A percentile compares a stretch with the other conserved stretches of the same genome.
Evolutionary conservation across 1,284 basidiomycete genomes (phyloP).

Genomic region (Irpex sp.): DNA sequence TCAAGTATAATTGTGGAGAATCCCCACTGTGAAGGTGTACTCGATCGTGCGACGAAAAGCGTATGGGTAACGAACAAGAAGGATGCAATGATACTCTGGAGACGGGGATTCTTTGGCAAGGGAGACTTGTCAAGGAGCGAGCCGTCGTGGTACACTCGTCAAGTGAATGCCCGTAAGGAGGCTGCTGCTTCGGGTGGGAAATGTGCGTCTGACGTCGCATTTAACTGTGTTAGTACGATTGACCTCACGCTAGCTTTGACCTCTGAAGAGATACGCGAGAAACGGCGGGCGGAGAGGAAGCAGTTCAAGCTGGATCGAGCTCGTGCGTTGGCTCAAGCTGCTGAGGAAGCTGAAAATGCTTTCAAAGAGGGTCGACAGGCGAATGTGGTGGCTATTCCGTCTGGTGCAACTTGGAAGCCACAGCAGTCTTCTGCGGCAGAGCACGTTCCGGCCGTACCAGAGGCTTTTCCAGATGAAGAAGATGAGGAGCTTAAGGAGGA

Average conservation of each 20-base stretch:
- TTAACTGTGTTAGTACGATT: neutral
- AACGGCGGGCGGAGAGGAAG: conserved; percentile 77
- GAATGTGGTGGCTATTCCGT: conserved; percentile 47
- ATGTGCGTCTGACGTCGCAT: conserved; percentile 33
- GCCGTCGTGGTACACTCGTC: conserved; percentile 84
- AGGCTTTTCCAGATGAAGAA: conserved; percentile 9
- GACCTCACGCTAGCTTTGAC: conserved; percentile 49
- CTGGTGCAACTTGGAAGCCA: conserved; percentile 73
- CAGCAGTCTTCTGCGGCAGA: conserved; percentile 10
- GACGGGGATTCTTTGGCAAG: conserved; percentile 94
- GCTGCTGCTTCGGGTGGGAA: conserved; percentile 35
- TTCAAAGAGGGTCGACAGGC: conserved; percentile 61
- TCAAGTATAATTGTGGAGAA: conserved; percentile 45
- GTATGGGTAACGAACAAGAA: conserved; percentile 71
- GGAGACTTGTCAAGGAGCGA: conserved; percentile 91
- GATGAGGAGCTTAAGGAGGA: conserved; percentile 32
- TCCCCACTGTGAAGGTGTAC: conserved; percentile 62
- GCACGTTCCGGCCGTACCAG: neutral
- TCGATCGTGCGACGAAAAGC: conserved; percentile 69
- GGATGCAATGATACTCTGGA: conserved; percentile 75
- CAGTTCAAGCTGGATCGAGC: conserved; percentile 91
- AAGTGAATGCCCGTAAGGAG: conserved; percentile 57
- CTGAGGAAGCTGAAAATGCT: conserved; percentile 67
- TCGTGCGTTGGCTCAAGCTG: conserved; percentile 66
- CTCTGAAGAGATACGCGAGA: conserved; percentile 84